Evolutionary conservation across 164 flowering plant species (phyloP).

Genomic region (Nymphaea thermarum): DNA sequence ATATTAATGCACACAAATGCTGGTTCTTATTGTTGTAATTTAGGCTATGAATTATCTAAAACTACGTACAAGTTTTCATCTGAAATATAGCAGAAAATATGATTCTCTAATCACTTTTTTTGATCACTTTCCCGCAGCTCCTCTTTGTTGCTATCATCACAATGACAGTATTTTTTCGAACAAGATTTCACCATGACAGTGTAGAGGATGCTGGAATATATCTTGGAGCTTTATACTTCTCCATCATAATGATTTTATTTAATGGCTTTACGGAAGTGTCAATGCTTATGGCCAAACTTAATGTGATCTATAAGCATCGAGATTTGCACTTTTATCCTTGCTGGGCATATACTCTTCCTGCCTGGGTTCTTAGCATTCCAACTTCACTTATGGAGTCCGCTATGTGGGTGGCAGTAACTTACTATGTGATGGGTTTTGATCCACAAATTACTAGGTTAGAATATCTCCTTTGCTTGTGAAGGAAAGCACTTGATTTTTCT

Average conservation of each 20-base stretch:
- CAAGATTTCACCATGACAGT: conserved; percentile 60
- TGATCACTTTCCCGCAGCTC: conserved; percentile 42
- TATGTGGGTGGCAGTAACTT: conserved; percentile 85
- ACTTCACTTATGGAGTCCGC: conserved; percentile 80
- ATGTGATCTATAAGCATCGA: conserved; percentile 89
- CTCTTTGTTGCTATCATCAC: conserved; percentile 78
- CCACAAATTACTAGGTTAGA: conserved; percentile 63
- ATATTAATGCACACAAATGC: too few relatives aligned
- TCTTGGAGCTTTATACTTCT: conserved; percentile 82
- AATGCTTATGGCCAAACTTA: conserved; percentile 87
- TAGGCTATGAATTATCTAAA: too few relatives aligned
- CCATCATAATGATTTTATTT: conserved; percentile 77
- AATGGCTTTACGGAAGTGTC: conserved; percentile 97
- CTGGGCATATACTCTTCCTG: conserved; percentile 92
- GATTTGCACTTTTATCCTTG: conserved; percentile 91
- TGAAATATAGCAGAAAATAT: too few relatives aligned
- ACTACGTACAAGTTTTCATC: too few relatives aligned
- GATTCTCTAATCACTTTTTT: neutral
- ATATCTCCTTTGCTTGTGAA: neutral
- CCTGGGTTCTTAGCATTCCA: conserved; percentile 88
- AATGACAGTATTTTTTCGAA: conserved; percentile 89
- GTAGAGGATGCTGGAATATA: conserved; percentile 74
- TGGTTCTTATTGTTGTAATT: too few relatives aligned
- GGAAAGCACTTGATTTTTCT: too few relatives aligned
- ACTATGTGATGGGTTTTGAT: conserved; percentile 90